Conservation (phyloP, 768 basidiomycete genomes). For the Rhizopogon vulgaris region DNA sequence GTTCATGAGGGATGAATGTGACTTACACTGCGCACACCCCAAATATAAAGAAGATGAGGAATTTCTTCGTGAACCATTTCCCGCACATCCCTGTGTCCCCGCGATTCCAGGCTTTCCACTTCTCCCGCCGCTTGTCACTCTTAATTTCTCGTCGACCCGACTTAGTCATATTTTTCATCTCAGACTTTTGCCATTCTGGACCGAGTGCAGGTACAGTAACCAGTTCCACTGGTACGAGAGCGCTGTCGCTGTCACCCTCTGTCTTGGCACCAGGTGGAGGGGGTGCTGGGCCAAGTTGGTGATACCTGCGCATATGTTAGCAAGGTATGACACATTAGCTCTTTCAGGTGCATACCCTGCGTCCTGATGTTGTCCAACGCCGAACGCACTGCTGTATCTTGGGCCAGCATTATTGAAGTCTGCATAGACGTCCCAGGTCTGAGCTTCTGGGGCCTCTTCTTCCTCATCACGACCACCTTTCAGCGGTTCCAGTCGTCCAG, state of each 20-base stretch:
- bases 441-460: constrained; percentile 35
- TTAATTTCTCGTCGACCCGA: constrained; percentile 60
- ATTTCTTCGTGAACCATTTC: constrained; percentile 66
- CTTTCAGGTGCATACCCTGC: constrained; percentile 37
- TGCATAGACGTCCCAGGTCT: constrained; percentile 75
- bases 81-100: constrained; percentile 80
- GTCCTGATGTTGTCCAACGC: constrained; percentile 30
- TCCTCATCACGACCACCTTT: constrained; percentile 77
- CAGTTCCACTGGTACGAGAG: constrained; percentile 63
- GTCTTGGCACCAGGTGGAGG: constrained; percentile 22
- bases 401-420: constrained; percentile 89
- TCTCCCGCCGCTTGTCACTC: constrained; percentile 42
- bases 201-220: constrained; percentile 91
- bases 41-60: constrained; percentile 65
- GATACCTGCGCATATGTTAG: constrained; percentile 32
- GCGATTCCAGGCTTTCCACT: constrained; percentile 73
- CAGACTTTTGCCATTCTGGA: constrained; percentile 80
- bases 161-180: constrained; percentile 74
- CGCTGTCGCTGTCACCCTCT: constrained; percentile 31
- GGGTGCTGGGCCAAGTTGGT: constrained; percentile 30
- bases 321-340: background rate
- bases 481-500: constrained; percentile 69
- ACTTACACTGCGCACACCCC: constrained; percentile 52
- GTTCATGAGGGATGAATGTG: background rate
- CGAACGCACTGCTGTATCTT: constrained; percentile 63